These are phyloP conservation scores for Brettanomyces naardenensis DNA, from an alignment of 805 yeast species.

Conservation along the genomic window DNA sequence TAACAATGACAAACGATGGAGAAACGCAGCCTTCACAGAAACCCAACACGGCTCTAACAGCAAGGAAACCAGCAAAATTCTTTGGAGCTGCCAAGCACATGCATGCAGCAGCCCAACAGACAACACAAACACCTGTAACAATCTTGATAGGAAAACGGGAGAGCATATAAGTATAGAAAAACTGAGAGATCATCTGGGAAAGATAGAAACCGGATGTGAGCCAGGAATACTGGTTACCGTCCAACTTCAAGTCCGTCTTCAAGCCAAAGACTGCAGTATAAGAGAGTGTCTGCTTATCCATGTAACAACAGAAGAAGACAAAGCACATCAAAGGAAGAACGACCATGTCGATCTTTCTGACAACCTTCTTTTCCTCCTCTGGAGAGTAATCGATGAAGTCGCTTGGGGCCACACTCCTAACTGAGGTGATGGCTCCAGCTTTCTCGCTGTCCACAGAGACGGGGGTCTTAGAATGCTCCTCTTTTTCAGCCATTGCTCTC, in stretches of 20 bases:
- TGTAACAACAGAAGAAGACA: neutral
- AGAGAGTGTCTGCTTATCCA: slow-evolving; percentile 11
- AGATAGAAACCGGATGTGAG: slow-evolving; percentile 26
- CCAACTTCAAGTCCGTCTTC: slow-evolving; percentile 37
- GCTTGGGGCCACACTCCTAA: too few relatives aligned
- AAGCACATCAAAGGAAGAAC: slow-evolving; percentile 27
- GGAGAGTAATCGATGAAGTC: too few relatives aligned
- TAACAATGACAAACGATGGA: slow-evolving; percentile 49
- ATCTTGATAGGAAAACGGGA: slow-evolving; percentile 53
- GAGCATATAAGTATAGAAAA: slow-evolving; percentile 47
- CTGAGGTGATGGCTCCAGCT: too few relatives aligned
- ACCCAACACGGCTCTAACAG: slow-evolving; percentile 41
- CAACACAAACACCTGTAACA: slow-evolving; percentile 37
- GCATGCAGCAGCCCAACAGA: slow-evolving; percentile 55
- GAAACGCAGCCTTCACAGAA: slow-evolving; percentile 44
- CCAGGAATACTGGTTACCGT: slow-evolving; percentile 30
- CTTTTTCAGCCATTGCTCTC: too few relatives aligned
- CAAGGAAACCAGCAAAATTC: slow-evolving; percentile 37
- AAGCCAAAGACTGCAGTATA: slow-evolving; percentile 49
- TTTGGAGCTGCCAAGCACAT: slow-evolving; percentile 39
- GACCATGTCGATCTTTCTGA: slow-evolving; percentile 31
- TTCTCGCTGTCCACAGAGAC: too few relatives aligned
- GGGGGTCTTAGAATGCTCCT: too few relatives aligned
- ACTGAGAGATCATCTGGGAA: slow-evolving; percentile 33
- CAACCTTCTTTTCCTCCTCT: slow-evolving; percentile 21